A percentile compares a stretch with the other conserved stretches of the same genome.
Evolutionary conservation across 768 basidiomycete genomes (phyloP).

Genomic region (Boletellus sp.): DNA sequence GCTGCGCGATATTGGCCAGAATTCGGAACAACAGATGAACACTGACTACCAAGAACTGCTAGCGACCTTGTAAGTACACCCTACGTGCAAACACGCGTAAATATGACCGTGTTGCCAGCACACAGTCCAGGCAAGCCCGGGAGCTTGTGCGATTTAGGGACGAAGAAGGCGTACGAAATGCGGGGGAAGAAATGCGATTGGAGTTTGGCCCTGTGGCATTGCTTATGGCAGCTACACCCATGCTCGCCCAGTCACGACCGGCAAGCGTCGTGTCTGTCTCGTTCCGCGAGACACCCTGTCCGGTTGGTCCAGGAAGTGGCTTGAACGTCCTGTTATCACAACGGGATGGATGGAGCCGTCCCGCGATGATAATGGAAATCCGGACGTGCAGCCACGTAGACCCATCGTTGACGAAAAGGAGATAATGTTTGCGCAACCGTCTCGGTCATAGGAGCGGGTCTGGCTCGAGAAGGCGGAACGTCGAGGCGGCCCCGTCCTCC

Average conservation of each 20-base stretch:
- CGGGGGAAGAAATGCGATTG: background rate
- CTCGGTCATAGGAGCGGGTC: background rate
- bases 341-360: slow-evolving; percentile 1
- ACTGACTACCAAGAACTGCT: background rate
- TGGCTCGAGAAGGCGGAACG: background rate
- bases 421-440: background rate
- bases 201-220: background rate
- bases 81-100: background rate
- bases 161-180: background rate
- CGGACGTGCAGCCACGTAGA: background rate
- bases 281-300: background rate
- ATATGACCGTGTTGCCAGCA: background rate
- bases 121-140: background rate
- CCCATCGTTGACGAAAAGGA: background rate
- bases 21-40: slow-evolving; percentile 1
- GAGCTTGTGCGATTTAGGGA: background rate
- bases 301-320: background rate
- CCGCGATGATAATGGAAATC: background rate
- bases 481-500: background rate
- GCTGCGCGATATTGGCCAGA: slow-evolving; percentile 1
- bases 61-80: background rate
- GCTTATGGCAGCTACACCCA: background rate
- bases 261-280: background rate
- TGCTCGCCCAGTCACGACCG: background rate
- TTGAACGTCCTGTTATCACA: background rate